Conservation (phyloP, 352 stramenopile genomes). For the Phytophthora pinifolia region DNA sequence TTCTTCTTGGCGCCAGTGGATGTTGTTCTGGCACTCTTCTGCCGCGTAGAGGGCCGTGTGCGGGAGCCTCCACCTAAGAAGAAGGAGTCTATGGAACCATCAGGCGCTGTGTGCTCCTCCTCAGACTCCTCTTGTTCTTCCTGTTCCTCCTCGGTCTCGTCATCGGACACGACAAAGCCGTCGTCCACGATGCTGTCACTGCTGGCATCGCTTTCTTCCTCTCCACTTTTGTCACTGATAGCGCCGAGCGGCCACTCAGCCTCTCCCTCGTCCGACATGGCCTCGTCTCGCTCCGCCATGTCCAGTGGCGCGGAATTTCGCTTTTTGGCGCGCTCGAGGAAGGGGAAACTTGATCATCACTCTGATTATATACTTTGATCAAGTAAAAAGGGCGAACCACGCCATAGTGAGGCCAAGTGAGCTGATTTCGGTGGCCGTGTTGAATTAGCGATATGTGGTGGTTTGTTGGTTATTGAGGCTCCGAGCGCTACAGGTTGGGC, state of each 20-base stretch:
- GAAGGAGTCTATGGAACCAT: conserved; percentile 10
- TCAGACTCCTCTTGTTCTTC: conserved; percentile 13
- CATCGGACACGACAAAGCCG: conserved; percentile 17
- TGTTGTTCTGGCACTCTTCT: conserved; percentile 1
- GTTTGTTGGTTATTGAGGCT: conserved; percentile 10
- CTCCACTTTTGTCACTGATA: conserved; percentile 14
- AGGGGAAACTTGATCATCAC: conserved; percentile 31
- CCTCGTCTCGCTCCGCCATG: conserved; percentile 2
- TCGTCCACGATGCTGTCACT: conserved; percentile 31
- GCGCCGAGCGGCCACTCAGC: conserved; percentile 36
- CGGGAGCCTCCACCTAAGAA: conserved; percentile 6
- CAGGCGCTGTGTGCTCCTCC: background rate
- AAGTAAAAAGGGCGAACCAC: conserved; percentile 1
- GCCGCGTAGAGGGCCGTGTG: background rate
- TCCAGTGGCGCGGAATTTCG: conserved; percentile 20
- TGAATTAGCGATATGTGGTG: conserved; percentile 17
- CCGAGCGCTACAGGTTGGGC: conserved; percentile 3
- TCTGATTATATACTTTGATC: conserved; percentile 21
- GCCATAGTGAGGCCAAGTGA: conserved; percentile 11
- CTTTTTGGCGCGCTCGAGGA: conserved; percentile 15
- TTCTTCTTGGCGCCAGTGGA: conserved; percentile 5
- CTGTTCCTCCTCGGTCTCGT: conserved; percentile 16
- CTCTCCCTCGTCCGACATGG: conserved; percentile 28
- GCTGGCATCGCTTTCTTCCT: conserved; percentile 21
- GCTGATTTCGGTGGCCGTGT: background rate